A percentile compares a stretch with the other conserved stretches of the same genome.
These are phyloP conservation scores for Phytopythium cucurbitacearum DNA, from an alignment of 352 stramenopile species.

Conservation along the genomic window DNA sequence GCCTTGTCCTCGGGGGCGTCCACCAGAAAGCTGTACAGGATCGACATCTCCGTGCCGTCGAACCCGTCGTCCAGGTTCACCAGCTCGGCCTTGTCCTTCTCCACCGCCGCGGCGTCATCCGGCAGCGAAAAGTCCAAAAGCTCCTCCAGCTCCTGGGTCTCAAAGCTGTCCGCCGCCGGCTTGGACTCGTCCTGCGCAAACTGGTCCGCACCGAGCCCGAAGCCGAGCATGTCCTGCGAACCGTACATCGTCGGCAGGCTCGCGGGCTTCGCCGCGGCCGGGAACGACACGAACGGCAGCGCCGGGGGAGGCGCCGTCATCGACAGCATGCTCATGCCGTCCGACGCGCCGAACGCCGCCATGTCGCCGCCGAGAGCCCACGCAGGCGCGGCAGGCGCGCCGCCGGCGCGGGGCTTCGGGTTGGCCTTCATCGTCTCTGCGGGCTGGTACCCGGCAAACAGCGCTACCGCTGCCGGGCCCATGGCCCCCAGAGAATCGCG, in stretches of 20 bases:
- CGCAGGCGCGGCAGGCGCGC: slow-evolving; percentile 16
- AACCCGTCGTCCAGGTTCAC: slow-evolving; percentile 80
- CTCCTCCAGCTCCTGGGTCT: slow-evolving; percentile 67
- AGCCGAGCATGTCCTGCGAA: slow-evolving; percentile 35
- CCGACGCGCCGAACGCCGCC: slow-evolving; percentile 15
- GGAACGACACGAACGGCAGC: slow-evolving; percentile 70
- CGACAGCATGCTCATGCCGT: slow-evolving; percentile 56
- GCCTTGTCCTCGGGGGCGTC: slow-evolving; percentile 67
- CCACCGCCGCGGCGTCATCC: slow-evolving; percentile 36
- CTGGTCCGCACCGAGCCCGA: slow-evolving; percentile 30
- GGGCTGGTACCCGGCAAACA: slow-evolving; percentile 75
- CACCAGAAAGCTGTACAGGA: slow-evolving; percentile 83
- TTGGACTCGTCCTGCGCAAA: slow-evolving; percentile 38
- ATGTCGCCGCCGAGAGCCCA: slow-evolving; percentile 11
- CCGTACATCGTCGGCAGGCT: slow-evolving; percentile 58
- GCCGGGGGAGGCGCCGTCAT: slow-evolving; percentile 54
- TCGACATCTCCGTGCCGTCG: slow-evolving; percentile 83
- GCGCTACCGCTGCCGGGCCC: slow-evolving; percentile 58
- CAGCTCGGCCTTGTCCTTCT: slow-evolving; percentile 73
- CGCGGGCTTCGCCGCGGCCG: slow-evolving; percentile 18
- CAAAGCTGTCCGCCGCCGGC: slow-evolving; percentile 36
- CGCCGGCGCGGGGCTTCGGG: slow-evolving; percentile 14
- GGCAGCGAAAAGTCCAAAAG: slow-evolving; percentile 75
- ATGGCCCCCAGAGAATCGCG: slow-evolving; percentile 78
- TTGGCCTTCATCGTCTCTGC: slow-evolving; percentile 31